Evolutionary conservation across 345 rosid species (phyloP), one percentile per base, ranked within the genome.

Genomic region (Gossypium rotundifolium): DNA sequence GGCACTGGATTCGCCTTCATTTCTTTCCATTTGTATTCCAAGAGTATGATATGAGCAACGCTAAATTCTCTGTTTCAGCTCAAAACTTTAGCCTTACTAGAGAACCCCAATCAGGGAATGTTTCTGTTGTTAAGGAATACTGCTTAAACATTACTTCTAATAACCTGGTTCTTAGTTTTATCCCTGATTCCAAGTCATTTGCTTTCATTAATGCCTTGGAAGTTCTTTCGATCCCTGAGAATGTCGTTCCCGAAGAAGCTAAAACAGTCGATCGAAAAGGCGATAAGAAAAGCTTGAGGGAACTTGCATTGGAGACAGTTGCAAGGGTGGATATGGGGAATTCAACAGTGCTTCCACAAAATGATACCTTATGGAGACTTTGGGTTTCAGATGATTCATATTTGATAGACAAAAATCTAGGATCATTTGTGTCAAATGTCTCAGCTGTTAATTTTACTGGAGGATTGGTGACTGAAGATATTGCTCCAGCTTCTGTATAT

Each of bases 251-350:
- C 3, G 45, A 77, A 49, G 82, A 82, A 57, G 91, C 85, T 13
- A 68, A 55, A 40, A 48, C 75, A 11, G 48, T 86, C 7, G 82
- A 77, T 66, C 65, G 74, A 6, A 82, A 77, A 1, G 78, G 63
- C 2, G 68, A 23, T 45, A 58, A 66, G 55, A 76, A 73, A 72
- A 77, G 16, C 65, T 77, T 94, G 51, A 45, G 62, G 76, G 70
- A 14, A 23, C 81, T 72, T 42, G 96, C 89, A 1, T 75, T 92
- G 69, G 97, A 92, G 90, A 90, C 92, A 0, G 88, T 88, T 68
- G 79, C 82, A 16, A 81, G 98, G 77, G 90, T 94, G n/a, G 90
- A 94, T 76, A 94, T 94, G 98, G 97, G 98, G 18, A 89, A 91
- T 51, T 0, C 72, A 5, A 74, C 74, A 1, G 97, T 94, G 61